Percentiles rank a stretch among this genome's conserved stretches.
Evolutionary conservation across 2,329 filamentous ascomycete genomes (phyloP).

Genomic region (Talaromyces albobiverticillius): DNA sequence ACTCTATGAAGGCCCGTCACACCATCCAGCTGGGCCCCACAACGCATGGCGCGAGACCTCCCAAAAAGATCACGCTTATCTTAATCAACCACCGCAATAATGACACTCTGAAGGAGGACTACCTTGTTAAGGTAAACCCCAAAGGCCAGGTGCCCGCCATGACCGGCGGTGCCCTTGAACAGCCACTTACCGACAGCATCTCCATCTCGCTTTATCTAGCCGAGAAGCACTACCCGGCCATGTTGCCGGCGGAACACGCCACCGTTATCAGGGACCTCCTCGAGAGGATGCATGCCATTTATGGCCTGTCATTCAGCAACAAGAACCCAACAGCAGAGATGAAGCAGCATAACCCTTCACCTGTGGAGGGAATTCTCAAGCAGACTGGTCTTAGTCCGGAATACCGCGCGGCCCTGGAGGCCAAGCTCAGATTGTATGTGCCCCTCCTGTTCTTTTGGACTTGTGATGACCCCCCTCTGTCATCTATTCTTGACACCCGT

Average conservation of each 20-base stretch:
- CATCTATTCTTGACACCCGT: background rate
- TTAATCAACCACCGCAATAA: constrained; percentile 2
- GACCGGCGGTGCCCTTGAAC: constrained; percentile 9
- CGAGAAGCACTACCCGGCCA: constrained; percentile 7
- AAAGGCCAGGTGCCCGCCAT: constrained; percentile 12
- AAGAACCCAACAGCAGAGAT: constrained; percentile 7
- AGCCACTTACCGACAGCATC: constrained; percentile 7
- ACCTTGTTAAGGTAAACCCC: constrained; percentile 5
- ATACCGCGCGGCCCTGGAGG: constrained; percentile 10
- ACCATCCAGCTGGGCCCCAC: constrained; percentile 5
- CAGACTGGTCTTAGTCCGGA: constrained; percentile 12
- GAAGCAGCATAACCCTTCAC: constrained; percentile 9
- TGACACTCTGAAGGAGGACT: constrained; percentile 2
- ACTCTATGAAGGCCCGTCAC: constrained; percentile 12
- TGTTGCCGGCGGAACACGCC: constrained; percentile 4
- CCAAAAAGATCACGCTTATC: background rate
- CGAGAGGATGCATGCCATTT: constrained; percentile 7
- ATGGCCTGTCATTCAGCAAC: constrained; percentile 9
- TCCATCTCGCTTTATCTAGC: constrained; percentile 11
- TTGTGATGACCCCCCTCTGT: no score
- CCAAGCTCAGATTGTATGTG: constrained; percentile 12
- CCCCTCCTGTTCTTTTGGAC: background rate
- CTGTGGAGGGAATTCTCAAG: constrained; percentile 8
- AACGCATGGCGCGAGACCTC: background rate
- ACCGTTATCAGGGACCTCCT: constrained; percentile 5